Evolutionary conservation across 1,284 basidiomycete genomes (phyloP).

Genomic region (Phellinidium pouzarii): DNA sequence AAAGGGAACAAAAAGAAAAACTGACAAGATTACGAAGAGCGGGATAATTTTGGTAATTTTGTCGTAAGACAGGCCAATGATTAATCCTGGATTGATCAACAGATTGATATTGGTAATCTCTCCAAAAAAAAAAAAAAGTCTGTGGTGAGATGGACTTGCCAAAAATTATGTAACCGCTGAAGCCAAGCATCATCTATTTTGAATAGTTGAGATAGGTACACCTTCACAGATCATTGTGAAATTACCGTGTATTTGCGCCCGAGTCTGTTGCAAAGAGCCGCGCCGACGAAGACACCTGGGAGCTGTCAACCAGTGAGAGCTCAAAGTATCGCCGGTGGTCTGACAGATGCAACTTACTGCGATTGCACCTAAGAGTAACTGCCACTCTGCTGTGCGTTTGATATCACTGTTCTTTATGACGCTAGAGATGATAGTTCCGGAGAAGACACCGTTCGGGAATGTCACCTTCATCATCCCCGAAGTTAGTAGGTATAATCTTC

Average conservation of each 20-base stretch:
- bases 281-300: constrained; percentile 60
- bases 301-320: constrained; percentile 27
- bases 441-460: constrained; percentile 69
- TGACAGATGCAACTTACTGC: constrained; percentile 25
- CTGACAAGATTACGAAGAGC: constrained; percentile 61
- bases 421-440: constrained; percentile 57
- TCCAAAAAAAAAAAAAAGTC: background rate
- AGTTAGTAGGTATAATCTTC: background rate
- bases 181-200: constrained; percentile 63
- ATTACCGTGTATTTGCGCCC: constrained; percentile 57
- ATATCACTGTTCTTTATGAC: constrained; percentile 49
- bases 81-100: constrained; percentile 35
- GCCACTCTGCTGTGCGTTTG: constrained; percentile 61
- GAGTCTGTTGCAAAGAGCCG: constrained; percentile 55
- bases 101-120: background rate
- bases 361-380: constrained; percentile 60
- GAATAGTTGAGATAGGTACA: constrained; percentile 3
- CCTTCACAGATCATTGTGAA: background rate
- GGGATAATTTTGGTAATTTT: constrained; percentile 60
- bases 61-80: constrained; percentile 62
- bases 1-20: constrained; percentile 20
- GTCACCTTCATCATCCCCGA: constrained; percentile 38
- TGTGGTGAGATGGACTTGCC: constrained; percentile 32
- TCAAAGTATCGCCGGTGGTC: background rate
- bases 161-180: constrained; percentile 67